Evolutionary conservation across 2,329 filamentous ascomycete species (phyloP).

Genomic region (Ceratocystis albifundus): DNA sequence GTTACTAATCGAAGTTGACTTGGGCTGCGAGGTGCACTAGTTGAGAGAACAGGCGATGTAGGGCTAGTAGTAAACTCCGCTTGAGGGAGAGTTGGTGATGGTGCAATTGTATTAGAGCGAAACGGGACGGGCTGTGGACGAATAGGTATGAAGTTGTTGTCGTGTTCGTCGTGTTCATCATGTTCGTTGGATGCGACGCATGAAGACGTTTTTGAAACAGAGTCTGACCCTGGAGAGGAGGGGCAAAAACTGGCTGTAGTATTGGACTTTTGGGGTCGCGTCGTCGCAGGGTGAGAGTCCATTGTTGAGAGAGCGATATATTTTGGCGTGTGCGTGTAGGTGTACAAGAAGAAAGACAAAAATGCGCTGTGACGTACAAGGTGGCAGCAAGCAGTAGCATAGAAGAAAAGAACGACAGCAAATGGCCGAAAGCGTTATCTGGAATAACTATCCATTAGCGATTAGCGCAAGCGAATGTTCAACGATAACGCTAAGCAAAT

Average conservation of each 20-base stretch:
- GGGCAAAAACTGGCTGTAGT: not conserved
- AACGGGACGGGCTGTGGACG: constrained; percentile 17
- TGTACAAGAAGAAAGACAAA: not conserved
- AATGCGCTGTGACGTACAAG: constrained; percentile 15
- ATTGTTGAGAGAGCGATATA: constrained; percentile 5
- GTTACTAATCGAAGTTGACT: constrained; percentile 25
- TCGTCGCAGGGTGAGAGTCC: not conserved
- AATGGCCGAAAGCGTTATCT: constrained; percentile 13
- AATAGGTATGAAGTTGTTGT: constrained; percentile 4
- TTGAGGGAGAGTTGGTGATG: constrained; percentile 21
- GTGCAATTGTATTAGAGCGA: constrained; percentile 23
- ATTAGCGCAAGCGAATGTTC: not conserved
- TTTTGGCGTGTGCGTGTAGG: not conserved
- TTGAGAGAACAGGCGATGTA: constrained; percentile 20
- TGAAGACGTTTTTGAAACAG: constrained; percentile 14
- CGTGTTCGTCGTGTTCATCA: not conserved
- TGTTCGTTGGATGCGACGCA: not conserved
- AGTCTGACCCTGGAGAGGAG: constrained; percentile 5
- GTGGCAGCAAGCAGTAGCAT: not conserved
- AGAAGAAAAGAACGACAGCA: not conserved
- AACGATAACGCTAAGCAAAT: not conserved
- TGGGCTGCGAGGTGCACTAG: constrained; percentile 22
- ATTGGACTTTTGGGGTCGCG: not conserved
- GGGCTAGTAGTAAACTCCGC: constrained; percentile 23
- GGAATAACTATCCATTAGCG: not conserved